A percentile compares a stretch with the other conserved stretches of the same genome.
Evolutionary conservation across 2,329 filamentous ascomycete genomes (phyloP).

Genomic region (Exophiala sp.): DNA sequence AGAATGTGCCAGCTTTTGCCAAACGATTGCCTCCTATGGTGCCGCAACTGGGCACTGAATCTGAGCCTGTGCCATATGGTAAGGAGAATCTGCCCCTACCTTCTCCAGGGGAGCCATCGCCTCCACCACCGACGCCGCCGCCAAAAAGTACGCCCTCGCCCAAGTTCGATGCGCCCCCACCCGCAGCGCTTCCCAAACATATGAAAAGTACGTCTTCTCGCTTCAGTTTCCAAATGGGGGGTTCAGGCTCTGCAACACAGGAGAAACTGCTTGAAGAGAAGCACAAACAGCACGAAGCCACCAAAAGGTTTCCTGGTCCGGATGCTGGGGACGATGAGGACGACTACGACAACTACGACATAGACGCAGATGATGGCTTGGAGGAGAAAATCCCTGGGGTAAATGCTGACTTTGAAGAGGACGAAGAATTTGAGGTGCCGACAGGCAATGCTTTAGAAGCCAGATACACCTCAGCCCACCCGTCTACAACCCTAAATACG

Average conservation of each 20-base stretch:
- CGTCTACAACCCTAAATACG: constrained; percentile 25
- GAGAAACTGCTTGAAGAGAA: constrained; percentile 59
- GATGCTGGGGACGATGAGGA: constrained; percentile 28
- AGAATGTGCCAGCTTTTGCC: constrained; percentile 40
- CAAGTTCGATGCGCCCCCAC: constrained; percentile 19
- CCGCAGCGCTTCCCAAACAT: constrained; percentile 40
- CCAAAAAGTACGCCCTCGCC: constrained; percentile 26
- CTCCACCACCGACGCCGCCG: constrained; percentile 24
- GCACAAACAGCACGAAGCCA: constrained; percentile 51
- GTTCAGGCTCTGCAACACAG: constrained; percentile 52
- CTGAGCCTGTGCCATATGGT: background rate
- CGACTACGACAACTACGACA: constrained; percentile 41
- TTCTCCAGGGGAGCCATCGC: constrained; percentile 12
- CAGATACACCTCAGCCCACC: constrained; percentile 11
- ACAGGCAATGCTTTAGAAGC: constrained; percentile 15
- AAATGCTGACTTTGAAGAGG: constrained; percentile 43
- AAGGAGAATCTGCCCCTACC: constrained; percentile 8
- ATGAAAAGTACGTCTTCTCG: constrained; percentile 54
- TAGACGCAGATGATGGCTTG: constrained; percentile 39
- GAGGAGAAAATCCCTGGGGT: constrained; percentile 47
- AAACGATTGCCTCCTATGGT: constrained; percentile 36
- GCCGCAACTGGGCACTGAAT: constrained; percentile 10
- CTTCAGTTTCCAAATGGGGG: constrained; percentile 60
- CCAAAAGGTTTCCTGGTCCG: constrained; percentile 33
- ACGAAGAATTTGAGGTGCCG: constrained; percentile 36